Percentiles rank a stretch among this genome's conserved stretches.
Conservation (phyloP, 139 green algal species). For the Volvox reticuliferus region DNA sequence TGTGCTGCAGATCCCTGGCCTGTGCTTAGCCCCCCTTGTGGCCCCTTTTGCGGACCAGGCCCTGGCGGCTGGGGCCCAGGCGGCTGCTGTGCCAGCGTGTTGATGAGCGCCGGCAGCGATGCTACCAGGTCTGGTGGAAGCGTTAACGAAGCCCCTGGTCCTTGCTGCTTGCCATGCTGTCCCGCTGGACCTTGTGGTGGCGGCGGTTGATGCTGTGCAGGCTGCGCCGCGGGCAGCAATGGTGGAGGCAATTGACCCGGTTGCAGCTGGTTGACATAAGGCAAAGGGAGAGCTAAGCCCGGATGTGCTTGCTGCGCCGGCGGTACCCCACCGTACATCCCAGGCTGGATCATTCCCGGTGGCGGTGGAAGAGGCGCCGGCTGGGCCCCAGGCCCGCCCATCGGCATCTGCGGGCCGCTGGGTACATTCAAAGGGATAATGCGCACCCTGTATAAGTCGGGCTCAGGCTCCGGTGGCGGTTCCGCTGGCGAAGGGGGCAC, state of each 20-base stretch:
- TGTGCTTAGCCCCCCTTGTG: not conserved
- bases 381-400: not conserved
- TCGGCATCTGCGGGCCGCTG: not conserved
- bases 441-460: not conserved
- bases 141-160: not conserved
- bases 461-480: constrained; percentile 16
- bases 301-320: not conserved
- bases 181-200: not conserved
- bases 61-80: not conserved
- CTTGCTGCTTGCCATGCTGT: not conserved
- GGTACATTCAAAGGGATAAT: constrained; percentile 25
- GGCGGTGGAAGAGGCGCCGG: not conserved
- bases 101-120: constrained; percentile 6
- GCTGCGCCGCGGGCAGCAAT: not conserved
- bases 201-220: not conserved
- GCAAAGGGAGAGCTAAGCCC: not conserved
- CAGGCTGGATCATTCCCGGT: not conserved
- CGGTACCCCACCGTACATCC: not conserved
- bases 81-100: not conserved
- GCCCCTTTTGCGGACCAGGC: not conserved
- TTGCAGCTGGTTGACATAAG: not conserved
- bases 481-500: constrained; percentile 21
- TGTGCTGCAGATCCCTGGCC: not conserved
- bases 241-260: not conserved
- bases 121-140: constrained; percentile 20